phyloP scores from a whole-genome alignment of 2,329 filamentous ascomycete genomes.

The Verticillium albo-atrum region DNA sequence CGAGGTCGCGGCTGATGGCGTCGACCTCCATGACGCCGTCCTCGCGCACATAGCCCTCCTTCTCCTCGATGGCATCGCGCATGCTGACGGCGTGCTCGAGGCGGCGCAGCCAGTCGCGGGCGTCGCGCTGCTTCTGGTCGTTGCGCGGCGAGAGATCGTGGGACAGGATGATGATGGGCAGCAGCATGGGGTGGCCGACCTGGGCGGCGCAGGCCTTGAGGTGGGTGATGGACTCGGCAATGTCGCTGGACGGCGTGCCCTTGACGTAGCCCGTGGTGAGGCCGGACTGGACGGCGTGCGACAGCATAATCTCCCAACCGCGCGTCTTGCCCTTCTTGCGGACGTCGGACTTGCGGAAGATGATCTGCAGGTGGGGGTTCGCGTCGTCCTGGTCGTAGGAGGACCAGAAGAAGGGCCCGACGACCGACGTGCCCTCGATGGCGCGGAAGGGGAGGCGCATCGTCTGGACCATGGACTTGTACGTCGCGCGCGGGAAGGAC shows the following conservation, averaged over 20 bases:
- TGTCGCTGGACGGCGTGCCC: conserved; percentile 53
- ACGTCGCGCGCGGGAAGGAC: conserved; percentile 44
- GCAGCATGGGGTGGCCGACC: conserved; percentile 52
- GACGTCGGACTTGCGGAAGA: conserved; percentile 63
- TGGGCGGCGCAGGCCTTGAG: conserved; percentile 44
- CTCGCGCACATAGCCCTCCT: conserved; percentile 48
- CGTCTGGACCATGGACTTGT: conserved; percentile 51
- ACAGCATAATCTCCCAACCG: conserved; percentile 61
- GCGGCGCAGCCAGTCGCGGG: conserved; percentile 55
- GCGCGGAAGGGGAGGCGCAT: conserved; percentile 51
- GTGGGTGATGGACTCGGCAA: conserved; percentile 44
- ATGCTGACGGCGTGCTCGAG: conserved; percentile 59
- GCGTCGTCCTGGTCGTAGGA: conserved; percentile 51
- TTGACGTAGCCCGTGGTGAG: conserved; percentile 59
- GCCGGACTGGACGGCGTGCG: conserved; percentile 47
- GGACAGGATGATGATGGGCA: conserved; percentile 54
- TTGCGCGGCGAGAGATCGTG: conserved; percentile 52
- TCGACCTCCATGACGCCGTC: conserved; percentile 52
- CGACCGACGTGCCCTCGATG: conserved; percentile 54
- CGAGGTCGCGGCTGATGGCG: conserved; percentile 55
- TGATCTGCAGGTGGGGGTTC: conserved; percentile 55
- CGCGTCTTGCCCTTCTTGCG: conserved; percentile 60
- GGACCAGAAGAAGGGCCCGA: conserved; percentile 62
- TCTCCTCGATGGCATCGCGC: conserved; percentile 54
- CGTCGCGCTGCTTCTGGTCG: conserved; percentile 59